phyloP scores from a whole-genome alignment of 441 rosid genomes.

The Iberis amara region DNA sequence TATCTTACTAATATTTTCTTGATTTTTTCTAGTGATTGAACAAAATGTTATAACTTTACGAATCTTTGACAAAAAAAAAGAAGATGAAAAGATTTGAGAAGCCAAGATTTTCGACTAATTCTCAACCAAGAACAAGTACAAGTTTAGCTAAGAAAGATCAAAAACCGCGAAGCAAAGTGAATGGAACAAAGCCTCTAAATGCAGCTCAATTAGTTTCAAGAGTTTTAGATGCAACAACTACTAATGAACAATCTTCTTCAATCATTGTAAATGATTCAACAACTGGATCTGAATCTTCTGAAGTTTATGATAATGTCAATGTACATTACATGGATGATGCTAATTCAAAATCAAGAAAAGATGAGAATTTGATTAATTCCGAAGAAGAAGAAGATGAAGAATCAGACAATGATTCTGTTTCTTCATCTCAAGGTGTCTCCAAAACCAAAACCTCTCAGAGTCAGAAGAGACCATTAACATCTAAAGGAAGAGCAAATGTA shows the following conservation, averaged over 20 bases:
- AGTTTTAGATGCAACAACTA: slow-evolving; percentile 26
- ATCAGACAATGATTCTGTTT: slow-evolving; percentile 33
- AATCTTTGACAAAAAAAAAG: background rate
- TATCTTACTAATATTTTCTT: no score
- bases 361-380: slow-evolving; percentile 20
- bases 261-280: slow-evolving; percentile 23
- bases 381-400: slow-evolving; percentile 21
- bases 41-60: no score
- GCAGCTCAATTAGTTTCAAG: slow-evolving; percentile 34
- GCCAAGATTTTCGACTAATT: slow-evolving; percentile 24
- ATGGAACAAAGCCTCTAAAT: slow-evolving; percentile 26
- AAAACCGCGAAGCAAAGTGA: slow-evolving; percentile 26
- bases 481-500: slow-evolving; percentile 31
- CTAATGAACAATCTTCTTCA: slow-evolving; percentile 20
- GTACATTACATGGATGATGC: slow-evolving; percentile 36
- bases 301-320: slow-evolving; percentile 28
- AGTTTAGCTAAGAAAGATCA: slow-evolving; percentile 29
- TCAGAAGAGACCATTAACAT: slow-evolving; percentile 32
- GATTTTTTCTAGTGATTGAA: no score
- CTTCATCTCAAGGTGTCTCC: slow-evolving; percentile 52
- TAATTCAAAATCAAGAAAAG: slow-evolving; percentile 22
- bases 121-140: slow-evolving; percentile 17
- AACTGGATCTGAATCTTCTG: slow-evolving; percentile 34
- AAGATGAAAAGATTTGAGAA: slow-evolving; percentile 29
- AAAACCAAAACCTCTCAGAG: background rate